Evolutionary conservation across 257 asterid species (phyloP).

Genomic region (Penstemon newberryi): DNA sequence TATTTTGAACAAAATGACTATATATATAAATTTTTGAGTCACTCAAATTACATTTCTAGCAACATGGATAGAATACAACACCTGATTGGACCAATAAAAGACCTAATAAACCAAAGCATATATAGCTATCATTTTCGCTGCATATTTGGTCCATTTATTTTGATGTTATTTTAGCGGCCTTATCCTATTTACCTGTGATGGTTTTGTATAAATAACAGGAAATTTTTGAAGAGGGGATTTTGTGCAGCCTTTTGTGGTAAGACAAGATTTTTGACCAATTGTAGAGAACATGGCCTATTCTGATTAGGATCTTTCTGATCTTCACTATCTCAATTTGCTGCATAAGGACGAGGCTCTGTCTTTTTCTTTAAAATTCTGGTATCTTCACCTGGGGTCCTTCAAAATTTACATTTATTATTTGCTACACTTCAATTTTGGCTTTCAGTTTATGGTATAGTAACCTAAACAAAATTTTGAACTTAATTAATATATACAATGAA

Average conservation of each 20-base stretch:
- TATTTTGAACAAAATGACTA: too few species aligned
- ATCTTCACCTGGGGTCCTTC: conserved; percentile 27
- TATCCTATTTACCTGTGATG: not conserved
- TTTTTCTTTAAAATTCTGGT: conserved; percentile 32
- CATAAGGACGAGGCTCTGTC: conserved; percentile 29
- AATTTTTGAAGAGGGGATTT: conserved; percentile 15
- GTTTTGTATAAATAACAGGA: not conserved
- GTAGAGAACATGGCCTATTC: not conserved
- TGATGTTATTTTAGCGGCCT: conserved; percentile 3
- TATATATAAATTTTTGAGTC: not conserved
- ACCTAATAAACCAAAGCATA: conserved; percentile 26
- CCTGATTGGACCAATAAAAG: conserved; percentile 26
- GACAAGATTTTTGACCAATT: conserved; percentile 8
- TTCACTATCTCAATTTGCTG: conserved; percentile 39
- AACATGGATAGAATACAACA: conserved; percentile 15
- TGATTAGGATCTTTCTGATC: conserved; percentile 9
- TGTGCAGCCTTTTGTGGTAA: conserved; percentile 31
- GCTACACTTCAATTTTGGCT: not conserved
- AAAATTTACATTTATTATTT: not conserved
- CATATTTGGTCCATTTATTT: conserved; percentile 9
- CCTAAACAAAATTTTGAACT: too few species aligned
- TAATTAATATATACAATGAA: too few species aligned
- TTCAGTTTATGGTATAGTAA: too few species aligned
- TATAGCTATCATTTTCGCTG: conserved; percentile 11
- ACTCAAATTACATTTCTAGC: not conserved